phyloP scores from a whole-genome alignment of 306 rosid genomes.

The Medicago ruthenica region DNA sequence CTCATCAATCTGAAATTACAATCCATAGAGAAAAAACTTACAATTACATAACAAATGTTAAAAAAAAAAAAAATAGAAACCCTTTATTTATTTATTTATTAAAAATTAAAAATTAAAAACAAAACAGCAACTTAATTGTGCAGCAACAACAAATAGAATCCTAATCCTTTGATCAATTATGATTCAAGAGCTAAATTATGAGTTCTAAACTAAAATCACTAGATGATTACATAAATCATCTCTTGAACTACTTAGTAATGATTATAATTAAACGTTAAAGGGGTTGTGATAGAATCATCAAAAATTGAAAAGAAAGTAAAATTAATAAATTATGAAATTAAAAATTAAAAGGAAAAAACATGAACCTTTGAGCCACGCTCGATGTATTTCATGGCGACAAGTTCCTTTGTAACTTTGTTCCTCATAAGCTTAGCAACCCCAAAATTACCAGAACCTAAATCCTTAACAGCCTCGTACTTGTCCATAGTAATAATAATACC shows the following conservation, averaged over 20 bases:
- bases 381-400: slow-evolving; percentile 78
- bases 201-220: slow-evolving; percentile 22
- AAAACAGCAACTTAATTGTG: neutral
- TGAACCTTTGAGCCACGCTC: slow-evolving; percentile 66
- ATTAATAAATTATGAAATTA: neutral
- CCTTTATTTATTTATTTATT: neutral
- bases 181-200: neutral
- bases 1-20: slow-evolving; percentile 63
- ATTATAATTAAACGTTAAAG: neutral
- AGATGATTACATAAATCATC: neutral
- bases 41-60: neutral
- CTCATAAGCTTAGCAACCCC: slow-evolving; percentile 75
- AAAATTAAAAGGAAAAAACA: neutral
- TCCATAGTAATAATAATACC: slow-evolving; percentile 49
- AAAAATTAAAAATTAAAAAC: neutral
- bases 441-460: slow-evolving; percentile 69
- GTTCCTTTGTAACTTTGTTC: slow-evolving; percentile 69
- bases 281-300: slow-evolving; percentile 1
- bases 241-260: neutral
- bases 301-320: neutral
- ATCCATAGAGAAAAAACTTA: neutral
- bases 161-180: neutral
- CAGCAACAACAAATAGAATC: neutral
- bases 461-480: slow-evolving; percentile 65
- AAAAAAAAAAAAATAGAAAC: slow-evolving; percentile 6